Conservation (phyloP, 148 eudicot species). For the Fagopyrum homotropicum region DNA sequence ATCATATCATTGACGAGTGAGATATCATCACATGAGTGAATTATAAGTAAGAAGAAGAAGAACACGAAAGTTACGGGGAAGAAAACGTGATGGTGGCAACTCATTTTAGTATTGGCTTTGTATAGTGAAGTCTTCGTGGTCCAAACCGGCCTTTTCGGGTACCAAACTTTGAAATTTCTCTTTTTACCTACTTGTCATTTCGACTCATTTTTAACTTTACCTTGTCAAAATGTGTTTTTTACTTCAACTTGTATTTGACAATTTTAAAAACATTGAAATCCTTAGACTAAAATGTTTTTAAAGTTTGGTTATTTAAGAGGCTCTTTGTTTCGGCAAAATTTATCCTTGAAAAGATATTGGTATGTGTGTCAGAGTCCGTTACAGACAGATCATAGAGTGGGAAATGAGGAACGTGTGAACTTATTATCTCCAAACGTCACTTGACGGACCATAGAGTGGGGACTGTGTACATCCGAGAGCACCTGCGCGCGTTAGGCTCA, state of each 20-base stretch:
- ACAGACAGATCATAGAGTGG: no score
- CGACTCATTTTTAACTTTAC: background rate
- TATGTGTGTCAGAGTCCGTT: no score
- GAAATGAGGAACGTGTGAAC: no score
- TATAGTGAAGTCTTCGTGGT: background rate
- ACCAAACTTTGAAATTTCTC: background rate
- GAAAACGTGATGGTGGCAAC: background rate
- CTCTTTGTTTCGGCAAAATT: no score
- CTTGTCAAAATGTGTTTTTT: background rate
- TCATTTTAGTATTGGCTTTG: background rate
- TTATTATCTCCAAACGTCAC: no score
- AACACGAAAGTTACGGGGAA: background rate
- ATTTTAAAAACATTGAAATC: no score
- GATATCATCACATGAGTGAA: background rate
- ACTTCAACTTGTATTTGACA: background rate
- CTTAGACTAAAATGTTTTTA: no score
- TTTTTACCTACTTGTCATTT: background rate
- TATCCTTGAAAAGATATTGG: no score
- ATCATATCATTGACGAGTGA: background rate
- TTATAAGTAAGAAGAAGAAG: background rate
- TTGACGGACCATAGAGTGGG: no score
- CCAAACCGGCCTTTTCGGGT: conserved; percentile 6
- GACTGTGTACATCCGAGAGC: no score
- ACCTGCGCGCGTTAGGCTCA: no score
- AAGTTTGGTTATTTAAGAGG: no score